phyloP scores from a whole-genome alignment of 805 yeast genomes.

The Wickerhamiella lipophila region DNA sequence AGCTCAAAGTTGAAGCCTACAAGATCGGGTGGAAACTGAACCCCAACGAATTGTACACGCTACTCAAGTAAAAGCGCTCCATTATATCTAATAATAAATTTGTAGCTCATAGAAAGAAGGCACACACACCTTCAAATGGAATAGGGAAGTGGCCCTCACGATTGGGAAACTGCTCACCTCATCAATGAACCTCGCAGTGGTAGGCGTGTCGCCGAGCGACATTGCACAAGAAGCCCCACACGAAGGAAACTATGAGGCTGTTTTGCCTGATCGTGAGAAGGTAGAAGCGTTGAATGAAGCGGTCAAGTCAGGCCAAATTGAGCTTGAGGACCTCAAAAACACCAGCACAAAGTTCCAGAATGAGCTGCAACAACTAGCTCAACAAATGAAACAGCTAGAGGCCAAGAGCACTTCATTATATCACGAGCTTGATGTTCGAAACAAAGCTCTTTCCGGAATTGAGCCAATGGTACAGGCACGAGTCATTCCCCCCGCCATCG shows the following conservation, averaged over 20 bases:
- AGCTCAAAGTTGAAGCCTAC: background rate
- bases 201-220: conserved; percentile 7
- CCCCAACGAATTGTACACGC: background rate
- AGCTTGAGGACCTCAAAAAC: conserved; percentile 4
- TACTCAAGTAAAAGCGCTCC: background rate
- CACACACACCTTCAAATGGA: no score
- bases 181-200: conserved; percentile 9
- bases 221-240: background rate
- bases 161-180: conserved; percentile 4
- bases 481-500: conserved; percentile 60
- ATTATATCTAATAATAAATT: no score
- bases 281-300: background rate
- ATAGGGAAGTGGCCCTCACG: no score
- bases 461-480: conserved; percentile 68
- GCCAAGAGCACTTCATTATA: conserved; percentile 39
- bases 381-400: conserved; percentile 51
- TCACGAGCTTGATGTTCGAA: conserved; percentile 36
- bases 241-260: background rate
- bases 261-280: background rate
- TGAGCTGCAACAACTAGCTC: conserved; percentile 43
- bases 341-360: conserved; percentile 34
- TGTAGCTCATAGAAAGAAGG: no score
- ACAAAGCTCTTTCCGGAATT: conserved; percentile 38
- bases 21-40: background rate
- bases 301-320: background rate